phyloP scores from a whole-genome alignment of 805 yeast genomes.

The Pichia nakasei region DNA sequence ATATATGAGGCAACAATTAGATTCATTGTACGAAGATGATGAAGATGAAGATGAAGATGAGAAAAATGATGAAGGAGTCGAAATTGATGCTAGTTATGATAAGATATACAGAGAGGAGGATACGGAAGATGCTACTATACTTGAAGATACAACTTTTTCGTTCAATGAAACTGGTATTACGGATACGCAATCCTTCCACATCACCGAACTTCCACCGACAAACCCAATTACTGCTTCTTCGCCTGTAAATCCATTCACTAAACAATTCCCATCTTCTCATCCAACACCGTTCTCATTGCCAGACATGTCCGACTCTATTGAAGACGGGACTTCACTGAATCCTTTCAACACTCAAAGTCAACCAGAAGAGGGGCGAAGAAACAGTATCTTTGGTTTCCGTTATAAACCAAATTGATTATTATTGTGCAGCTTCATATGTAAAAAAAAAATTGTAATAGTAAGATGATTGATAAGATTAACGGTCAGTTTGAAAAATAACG shows the following conservation, averaged over 20 bases:
- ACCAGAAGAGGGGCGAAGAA: not conserved
- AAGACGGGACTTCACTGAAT: not conserved
- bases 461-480: too few relatives aligned
- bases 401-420: not conserved
- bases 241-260: not conserved
- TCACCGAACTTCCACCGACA: too few relatives aligned
- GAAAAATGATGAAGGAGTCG: not conserved
- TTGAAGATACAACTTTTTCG: not conserved
- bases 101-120: not conserved
- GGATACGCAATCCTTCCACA: not conserved
- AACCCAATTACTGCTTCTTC: not conserved
- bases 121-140: not conserved
- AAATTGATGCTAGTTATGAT: too few relatives aligned
- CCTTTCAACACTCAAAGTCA: not conserved
- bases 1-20: conserved; percentile 23
- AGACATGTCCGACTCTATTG: not conserved
- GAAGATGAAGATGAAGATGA: conserved; percentile 2
- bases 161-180: not conserved
- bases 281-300: not conserved
- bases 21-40: conserved; percentile 22
- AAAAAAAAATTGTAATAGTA: too few relatives aligned
- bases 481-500: too few relatives aligned
- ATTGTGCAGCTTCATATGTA: too few relatives aligned
- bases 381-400: not conserved
- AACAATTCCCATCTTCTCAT: not conserved